These are phyloP conservation scores for Podosphaera aphanis DNA, from an alignment of 2,329 filamentous ascomycete species.

Conservation along the genomic window DNA sequence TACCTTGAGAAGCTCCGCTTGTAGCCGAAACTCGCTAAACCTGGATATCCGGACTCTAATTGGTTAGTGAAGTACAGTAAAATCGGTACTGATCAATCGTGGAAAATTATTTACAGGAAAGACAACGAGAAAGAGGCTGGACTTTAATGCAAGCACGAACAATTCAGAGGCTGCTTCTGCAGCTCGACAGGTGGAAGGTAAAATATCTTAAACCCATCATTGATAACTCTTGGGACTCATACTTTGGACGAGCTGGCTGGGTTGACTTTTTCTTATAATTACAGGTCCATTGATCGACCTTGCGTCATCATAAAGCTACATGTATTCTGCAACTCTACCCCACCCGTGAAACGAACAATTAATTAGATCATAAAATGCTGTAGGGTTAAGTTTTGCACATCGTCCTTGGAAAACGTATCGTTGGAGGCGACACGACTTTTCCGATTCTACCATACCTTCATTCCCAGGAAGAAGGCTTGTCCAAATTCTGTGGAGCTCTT, in stretches of 20 bases:
- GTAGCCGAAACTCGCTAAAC: too few species aligned
- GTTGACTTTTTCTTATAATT: not conserved
- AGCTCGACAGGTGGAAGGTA: not conserved
- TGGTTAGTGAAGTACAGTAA: too few species aligned
- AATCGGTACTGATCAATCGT: too few species aligned
- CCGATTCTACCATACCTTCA: too few species aligned
- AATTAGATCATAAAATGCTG: not conserved
- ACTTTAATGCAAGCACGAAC: not conserved
- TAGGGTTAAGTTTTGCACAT: not conserved
- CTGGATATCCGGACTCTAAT: too few species aligned
- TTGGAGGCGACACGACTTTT: not conserved
- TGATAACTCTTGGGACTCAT: not conserved
- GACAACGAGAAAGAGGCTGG: not conserved
- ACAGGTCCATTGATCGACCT: not conserved
- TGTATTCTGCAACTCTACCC: not conserved
- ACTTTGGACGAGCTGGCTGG: not conserved
- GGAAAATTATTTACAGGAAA: not conserved
- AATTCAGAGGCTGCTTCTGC: not conserved
- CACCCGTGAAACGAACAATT: not conserved
- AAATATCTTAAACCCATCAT: not conserved
- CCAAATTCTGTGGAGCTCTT: too few species aligned
- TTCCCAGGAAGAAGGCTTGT: too few species aligned
- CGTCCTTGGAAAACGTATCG: not conserved
- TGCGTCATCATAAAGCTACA: not conserved
- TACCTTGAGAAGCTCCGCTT: too few species aligned